Conservation (phyloP, 23 red algal species). For the Gracilaria gracilis region DNA sequence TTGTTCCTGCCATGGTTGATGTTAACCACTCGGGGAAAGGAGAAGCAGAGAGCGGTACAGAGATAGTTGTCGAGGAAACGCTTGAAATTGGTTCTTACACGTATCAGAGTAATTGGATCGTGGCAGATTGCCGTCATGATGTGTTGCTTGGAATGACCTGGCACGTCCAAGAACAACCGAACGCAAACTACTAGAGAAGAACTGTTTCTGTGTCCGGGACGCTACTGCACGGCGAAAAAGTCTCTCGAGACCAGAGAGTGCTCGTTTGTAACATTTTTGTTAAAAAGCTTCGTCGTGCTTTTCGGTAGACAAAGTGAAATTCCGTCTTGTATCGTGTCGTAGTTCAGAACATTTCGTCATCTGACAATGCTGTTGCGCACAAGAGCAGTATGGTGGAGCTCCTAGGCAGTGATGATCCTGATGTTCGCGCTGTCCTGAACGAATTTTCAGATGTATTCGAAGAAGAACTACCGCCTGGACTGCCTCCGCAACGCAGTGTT, state of each 20-base stretch:
- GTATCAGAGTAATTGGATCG: not conserved
- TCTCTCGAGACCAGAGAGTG: too few relatives aligned
- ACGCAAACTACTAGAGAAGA: not conserved
- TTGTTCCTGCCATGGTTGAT: not conserved
- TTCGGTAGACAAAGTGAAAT: not conserved
- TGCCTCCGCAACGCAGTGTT: not conserved
- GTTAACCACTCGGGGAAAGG: not conserved
- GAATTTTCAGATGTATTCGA: constrained; percentile 35
- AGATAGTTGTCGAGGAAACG: not conserved
- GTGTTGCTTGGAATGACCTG: not conserved
- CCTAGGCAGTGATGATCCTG: too few relatives aligned
- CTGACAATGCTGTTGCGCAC: not conserved
- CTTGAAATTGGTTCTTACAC: not conserved
- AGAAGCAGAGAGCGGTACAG: not conserved
- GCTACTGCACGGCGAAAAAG: not conserved
- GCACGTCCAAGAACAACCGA: not conserved
- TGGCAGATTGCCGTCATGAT: not conserved
- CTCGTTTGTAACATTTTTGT: not conserved
- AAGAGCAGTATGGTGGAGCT: too few relatives aligned
- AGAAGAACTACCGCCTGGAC: not conserved
- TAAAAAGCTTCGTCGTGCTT: not conserved
- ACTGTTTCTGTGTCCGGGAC: not conserved
- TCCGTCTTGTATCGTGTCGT: not conserved
- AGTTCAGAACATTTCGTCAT: not conserved
- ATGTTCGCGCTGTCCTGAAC: not conserved